Evolutionary conservation across 164 flowering plant genomes (phyloP), one percentile per base, ranked within the genome.

Genomic region (Hamamelis virginiana): DNA sequence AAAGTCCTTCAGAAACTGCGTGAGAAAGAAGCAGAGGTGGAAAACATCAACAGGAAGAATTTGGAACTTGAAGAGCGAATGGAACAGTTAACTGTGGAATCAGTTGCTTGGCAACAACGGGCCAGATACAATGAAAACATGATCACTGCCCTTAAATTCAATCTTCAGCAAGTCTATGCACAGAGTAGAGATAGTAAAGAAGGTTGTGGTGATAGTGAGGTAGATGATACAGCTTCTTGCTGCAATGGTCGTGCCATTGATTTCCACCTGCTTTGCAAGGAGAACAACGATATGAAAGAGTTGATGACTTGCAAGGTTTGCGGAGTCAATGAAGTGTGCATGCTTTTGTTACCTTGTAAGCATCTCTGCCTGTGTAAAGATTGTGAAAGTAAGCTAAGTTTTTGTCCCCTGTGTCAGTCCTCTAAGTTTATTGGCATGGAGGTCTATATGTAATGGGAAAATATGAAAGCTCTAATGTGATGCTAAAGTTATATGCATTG

Each of bases 151-250:
- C 89, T 93, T 28, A 91, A 80, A 78, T 78, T 71, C 50, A 91
- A 84, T 74, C 85, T 91, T 25, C 92, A 92, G 73, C 88, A 87
- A 63, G 84, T 85, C 6, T 76, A 82, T 71, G 91, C 85, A 10
- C 92, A 85, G 71, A 80, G 83, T 70, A 76, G 78, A 71, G 95
- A 83, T 41, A 86, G 86, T 68, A 90, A 88, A 69, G 97, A 92
- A 84, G 95, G 95, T 51, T 90, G 93, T 68, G 97, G 97, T 26
- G 97, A 91, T 61, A 89, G 91, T 69, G 98, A 89, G 76, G 85
- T 90, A 9, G 88, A 86, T 70, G 97, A 92, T 68, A 85, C 94
- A 53, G 97, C 96, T 19, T 92, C 96, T 52, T 86, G 89, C 76
- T 88, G 89, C 78, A 87, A 87, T 74, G 89, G 87, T 19, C 84